Conservation (phyloP, 73 alveolate species). For the Paramecium biaurelia region DNA sequence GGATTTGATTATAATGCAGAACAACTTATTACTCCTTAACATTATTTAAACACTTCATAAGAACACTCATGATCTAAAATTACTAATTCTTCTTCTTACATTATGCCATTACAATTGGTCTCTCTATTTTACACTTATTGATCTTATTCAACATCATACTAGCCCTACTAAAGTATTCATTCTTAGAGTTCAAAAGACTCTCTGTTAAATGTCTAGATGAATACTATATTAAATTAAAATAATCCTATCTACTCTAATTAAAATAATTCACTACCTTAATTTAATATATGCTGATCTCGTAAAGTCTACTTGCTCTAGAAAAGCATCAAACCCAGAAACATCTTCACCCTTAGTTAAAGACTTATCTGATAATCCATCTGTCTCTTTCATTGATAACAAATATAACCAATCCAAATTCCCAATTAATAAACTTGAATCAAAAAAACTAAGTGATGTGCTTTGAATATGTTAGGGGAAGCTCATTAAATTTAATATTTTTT, state of each 20-base stretch:
- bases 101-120: slow-evolving; percentile 1
- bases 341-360: background rate
- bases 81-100: background rate
- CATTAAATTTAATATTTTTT: background rate
- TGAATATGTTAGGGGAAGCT: background rate
- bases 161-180: background rate
- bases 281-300: slow-evolving; percentile 8
- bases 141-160: background rate
- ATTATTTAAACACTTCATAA: slow-evolving; percentile 7
- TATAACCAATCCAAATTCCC: slow-evolving; percentile 26
- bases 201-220: background rate
- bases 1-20: background rate
- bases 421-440: background rate
- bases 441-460: slow-evolving; percentile 26
- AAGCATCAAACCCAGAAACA: background rate
- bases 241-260: slow-evolving; percentile 4
- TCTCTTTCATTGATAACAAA: background rate
- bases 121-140: background rate
- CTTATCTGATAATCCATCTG: slow-evolving; percentile 49
- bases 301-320: background rate
- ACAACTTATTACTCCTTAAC: background rate
- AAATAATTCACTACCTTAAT: background rate
- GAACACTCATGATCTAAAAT: background rate
- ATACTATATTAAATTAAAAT: background rate
- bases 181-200: background rate